These are phyloP conservation scores for Ceratobasidium sp. DNA, from an alignment of 1,284 basidiomycete species.

Conservation along the genomic window DNA sequence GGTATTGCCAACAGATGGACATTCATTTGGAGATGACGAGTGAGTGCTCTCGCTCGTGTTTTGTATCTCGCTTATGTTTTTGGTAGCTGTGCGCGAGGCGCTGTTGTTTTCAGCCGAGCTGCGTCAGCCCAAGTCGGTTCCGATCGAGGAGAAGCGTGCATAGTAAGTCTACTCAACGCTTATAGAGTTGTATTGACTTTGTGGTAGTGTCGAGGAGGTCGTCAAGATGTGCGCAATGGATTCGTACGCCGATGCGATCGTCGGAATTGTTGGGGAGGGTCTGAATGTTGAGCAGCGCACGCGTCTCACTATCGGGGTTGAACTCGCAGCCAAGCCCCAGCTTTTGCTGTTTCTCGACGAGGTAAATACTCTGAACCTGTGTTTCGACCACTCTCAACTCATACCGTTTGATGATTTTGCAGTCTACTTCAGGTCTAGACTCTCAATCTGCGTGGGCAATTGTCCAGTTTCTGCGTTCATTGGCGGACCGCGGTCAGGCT, in stretches of 20 bases:
- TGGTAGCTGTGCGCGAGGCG: conserved; percentile 82
- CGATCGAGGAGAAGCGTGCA: conserved; percentile 77
- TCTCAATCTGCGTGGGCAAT: conserved; percentile 92
- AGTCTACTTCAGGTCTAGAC: conserved; percentile 83
- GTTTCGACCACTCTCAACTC: neutral
- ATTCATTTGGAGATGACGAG: conserved; percentile 75
- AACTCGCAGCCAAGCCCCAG: conserved; percentile 81
- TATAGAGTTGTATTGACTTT: too few relatives aligned
- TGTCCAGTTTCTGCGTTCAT: conserved; percentile 79
- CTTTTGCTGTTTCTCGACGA: conserved; percentile 86
- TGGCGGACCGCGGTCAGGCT: conserved; percentile 87
- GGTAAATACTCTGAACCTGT: conserved; percentile 51
- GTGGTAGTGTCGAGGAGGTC: conserved; percentile 80
- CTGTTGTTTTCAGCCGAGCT: conserved; percentile 83
- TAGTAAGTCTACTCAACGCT: conserved; percentile 65
- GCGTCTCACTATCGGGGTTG: conserved; percentile 83
- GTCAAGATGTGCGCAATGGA: conserved; percentile 83
- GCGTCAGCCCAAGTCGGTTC: conserved; percentile 76
- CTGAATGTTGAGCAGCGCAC: conserved; percentile 78
- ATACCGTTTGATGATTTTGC: neutral
- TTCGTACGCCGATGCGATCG: conserved; percentile 75
- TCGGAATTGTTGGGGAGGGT: conserved; percentile 72
- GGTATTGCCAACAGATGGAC: conserved; percentile 86
- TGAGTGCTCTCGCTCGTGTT: neutral
- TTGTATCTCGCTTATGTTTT: too few relatives aligned